These are phyloP conservation scores for Neurospora sp. DNA, from an alignment of 495 filamentous ascomycete species.

Conservation along the genomic window DNA sequence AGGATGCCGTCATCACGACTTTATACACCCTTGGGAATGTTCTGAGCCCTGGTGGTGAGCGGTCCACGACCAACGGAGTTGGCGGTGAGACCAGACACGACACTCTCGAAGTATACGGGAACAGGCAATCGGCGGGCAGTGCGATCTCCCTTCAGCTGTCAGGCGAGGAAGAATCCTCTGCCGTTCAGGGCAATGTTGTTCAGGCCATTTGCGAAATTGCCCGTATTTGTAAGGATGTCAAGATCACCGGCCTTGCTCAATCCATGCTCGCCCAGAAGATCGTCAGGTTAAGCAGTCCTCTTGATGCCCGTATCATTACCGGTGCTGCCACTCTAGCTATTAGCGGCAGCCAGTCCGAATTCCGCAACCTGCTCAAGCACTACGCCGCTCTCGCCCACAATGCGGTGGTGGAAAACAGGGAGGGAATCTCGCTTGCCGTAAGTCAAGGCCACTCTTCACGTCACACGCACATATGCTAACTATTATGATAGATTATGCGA, in stretches of 20 bases:
- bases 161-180: constrained; percentile 62
- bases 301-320: constrained; percentile 74
- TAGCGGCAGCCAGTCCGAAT: constrained; percentile 63
- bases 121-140: constrained; percentile 57
- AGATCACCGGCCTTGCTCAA: constrained; percentile 88
- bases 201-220: constrained; percentile 86
- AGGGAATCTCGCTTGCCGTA: constrained; percentile 51
- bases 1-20: constrained; percentile 89
- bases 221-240: constrained; percentile 67
- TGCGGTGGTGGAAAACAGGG: constrained; percentile 55
- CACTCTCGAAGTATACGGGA: constrained; percentile 35
- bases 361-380: constrained; percentile 73
- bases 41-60: constrained; percentile 57
- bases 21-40: constrained; percentile 92
- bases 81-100: constrained; percentile 26
- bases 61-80: constrained; percentile 24
- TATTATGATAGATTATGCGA: constrained; percentile 43
- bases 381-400: constrained; percentile 65
- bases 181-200: constrained; percentile 69
- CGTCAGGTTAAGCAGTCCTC: constrained; percentile 60
- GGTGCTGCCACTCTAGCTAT: constrained; percentile 71
- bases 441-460: constrained; percentile 22
- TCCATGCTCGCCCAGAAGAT: constrained; percentile 94
- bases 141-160: constrained; percentile 61
- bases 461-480: constrained; percentile 9